phyloP scores from a whole-genome alignment of 176 grass and related monocot genomes.

The Aegilops bicornis region DNA sequence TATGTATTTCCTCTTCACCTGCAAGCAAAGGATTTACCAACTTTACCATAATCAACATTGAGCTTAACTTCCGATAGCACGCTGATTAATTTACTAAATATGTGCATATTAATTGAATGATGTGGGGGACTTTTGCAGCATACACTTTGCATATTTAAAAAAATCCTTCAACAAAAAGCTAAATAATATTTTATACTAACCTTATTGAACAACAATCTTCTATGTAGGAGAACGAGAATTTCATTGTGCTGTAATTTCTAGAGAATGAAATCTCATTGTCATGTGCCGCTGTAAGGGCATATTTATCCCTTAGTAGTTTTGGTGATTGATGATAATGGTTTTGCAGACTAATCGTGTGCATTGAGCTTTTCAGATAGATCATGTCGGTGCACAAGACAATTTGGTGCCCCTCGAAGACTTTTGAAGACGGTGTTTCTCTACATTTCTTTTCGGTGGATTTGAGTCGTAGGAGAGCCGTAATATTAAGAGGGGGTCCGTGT shows the following conservation, averaged over 20 bases:
- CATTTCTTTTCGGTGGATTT: no score
- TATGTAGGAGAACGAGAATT: neutral
- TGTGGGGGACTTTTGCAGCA: neutral
- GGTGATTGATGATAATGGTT: no score
- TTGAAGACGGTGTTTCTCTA: no score
- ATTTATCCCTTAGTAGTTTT: no score
- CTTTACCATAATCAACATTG: neutral
- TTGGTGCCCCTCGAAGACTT: no score
- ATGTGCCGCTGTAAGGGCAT: neutral
- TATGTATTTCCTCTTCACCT: neutral
- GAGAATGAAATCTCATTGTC: neutral
- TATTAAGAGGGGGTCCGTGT: no score
- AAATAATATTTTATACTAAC: neutral
- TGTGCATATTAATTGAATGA: neutral
- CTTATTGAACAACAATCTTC: neutral
- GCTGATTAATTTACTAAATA: neutral
- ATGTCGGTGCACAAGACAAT: no score
- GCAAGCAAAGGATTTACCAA: conserved; percentile 11
- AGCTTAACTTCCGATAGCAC: neutral
- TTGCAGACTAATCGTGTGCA: no score
- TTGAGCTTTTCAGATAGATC: no score
- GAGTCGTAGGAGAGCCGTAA: no score
- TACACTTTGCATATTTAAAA: neutral
- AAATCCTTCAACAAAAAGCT: neutral
- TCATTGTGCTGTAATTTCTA: neutral